These are phyloP conservation scores for Haplographium delicatum DNA, from an alignment of 495 filamentous ascomycete genomes.

Conservation along the genomic window DNA sequence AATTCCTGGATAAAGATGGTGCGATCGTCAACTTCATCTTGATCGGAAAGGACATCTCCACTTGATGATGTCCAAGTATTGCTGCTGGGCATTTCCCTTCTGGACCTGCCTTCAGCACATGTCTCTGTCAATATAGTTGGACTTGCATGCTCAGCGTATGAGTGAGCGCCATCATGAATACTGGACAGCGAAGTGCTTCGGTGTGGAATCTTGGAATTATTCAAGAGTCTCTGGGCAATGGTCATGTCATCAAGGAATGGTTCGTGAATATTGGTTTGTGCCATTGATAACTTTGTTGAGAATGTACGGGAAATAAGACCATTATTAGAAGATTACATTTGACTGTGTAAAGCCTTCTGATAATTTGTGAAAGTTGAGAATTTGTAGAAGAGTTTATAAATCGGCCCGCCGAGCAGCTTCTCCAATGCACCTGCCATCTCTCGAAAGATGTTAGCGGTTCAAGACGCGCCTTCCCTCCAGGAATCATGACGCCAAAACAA, in stretches of 20 bases:
- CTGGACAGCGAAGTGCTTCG: conserved; percentile 6
- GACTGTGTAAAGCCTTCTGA: conserved; percentile 1
- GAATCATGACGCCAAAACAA: too few species aligned
- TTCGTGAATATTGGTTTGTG: neutral
- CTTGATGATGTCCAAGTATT: conserved; percentile 23
- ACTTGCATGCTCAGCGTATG: neutral
- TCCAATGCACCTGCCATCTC: conserved; percentile 2
- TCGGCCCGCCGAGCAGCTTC: neutral
- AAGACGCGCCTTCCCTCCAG: neutral
- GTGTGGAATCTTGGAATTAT: conserved; percentile 9
- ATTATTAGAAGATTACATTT: conserved; percentile 22
- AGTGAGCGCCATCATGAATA: neutral
- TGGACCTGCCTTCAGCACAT: neutral
- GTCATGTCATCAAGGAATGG: conserved; percentile 15
- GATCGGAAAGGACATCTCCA: conserved; percentile 25
- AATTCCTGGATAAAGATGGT: conserved; percentile 42
- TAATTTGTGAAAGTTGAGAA: conserved; percentile 5
- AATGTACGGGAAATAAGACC: conserved; percentile 22
- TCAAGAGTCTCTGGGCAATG: conserved; percentile 18
- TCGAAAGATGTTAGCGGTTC: neutral
- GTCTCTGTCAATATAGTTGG: neutral
- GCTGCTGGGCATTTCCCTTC: conserved; percentile 14
- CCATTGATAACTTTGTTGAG: conserved; percentile 14
- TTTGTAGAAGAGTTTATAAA: neutral
- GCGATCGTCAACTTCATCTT: conserved; percentile 36